Percentiles rank a stretch among this genome's conserved stretches.
These are phyloP conservation scores for Aureobasidium vineae DNA, from an alignment of 2,329 filamentous ascomycete species.

Conservation along the genomic window DNA sequence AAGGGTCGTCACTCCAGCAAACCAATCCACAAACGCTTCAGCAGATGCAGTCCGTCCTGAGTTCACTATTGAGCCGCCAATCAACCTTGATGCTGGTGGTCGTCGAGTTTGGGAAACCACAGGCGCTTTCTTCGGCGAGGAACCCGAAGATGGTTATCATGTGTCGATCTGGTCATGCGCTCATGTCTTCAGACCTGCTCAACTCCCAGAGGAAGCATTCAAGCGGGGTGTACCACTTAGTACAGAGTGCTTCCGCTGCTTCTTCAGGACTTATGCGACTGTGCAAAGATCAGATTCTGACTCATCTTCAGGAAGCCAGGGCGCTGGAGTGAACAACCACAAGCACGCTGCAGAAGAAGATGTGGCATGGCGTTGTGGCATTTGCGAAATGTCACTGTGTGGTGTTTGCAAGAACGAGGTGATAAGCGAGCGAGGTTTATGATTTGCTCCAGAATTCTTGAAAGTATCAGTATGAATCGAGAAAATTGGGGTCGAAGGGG, in stretches of 20 bases:
- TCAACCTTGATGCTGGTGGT: constrained; percentile 27
- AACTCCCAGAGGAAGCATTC: constrained; percentile 17
- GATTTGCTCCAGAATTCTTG: neutral
- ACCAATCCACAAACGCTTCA: neutral
- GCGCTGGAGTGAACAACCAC: neutral
- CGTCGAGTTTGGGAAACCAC: constrained; percentile 12
- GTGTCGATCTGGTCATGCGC: constrained; percentile 33
- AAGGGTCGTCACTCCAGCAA: neutral
- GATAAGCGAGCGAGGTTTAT: neutral
- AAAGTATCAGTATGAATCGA: neutral
- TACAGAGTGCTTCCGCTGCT: constrained; percentile 34
- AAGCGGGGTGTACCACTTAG: constrained; percentile 30
- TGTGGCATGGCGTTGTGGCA: constrained; percentile 27
- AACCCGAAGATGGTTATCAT: constrained; percentile 32
- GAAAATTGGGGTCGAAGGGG: neutral
- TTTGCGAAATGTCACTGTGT: constrained; percentile 30
- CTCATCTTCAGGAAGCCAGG: too few species aligned
- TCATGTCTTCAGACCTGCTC: constrained; percentile 31
- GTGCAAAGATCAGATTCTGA: constrained; percentile 16
- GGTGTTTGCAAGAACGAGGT: constrained; percentile 23
- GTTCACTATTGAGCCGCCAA: neutral
- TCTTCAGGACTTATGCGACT: constrained; percentile 15
- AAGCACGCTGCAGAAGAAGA: constrained; percentile 8
- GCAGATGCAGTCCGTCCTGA: neutral
- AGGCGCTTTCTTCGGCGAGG: constrained; percentile 28